A percentile compares a stretch with the other conserved stretches of the same genome.
Evolutionary conservation across 192 early-diverging fungal species (phyloP).

Genomic region (Linnemannia elongata): DNA sequence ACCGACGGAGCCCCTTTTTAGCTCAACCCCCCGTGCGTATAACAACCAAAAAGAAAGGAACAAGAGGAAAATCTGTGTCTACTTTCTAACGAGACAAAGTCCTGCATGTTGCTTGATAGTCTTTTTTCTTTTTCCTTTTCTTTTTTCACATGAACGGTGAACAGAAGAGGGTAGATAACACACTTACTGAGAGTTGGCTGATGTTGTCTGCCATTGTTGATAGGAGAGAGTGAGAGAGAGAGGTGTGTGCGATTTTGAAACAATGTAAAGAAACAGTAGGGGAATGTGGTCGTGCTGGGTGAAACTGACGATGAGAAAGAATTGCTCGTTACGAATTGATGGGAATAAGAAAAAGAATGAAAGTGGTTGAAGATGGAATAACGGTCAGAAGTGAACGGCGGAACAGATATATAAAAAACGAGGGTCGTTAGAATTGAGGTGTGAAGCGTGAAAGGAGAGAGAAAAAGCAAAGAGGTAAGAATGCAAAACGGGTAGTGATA

Average conservation of each 20-base stretch:
- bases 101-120: background rate
- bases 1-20: background rate
- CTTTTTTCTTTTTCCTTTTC: background rate
- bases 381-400: background rate
- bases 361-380: background rate
- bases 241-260: background rate
- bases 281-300: background rate
- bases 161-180: background rate
- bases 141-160: background rate
- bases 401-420: background rate
- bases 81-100: background rate
- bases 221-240: background rate
- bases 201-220: background rate
- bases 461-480: background rate
- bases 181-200: slow-evolving; percentile 26
- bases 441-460: background rate
- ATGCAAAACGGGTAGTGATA: background rate
- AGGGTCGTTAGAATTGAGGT: too few relatives aligned
- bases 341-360: too few relatives aligned
- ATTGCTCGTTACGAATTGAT: background rate
- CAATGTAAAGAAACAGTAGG: background rate
- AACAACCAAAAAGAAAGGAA: background rate
- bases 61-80: background rate
- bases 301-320: background rate
- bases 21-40: background rate